These are phyloP conservation scores for Lizonia empirigonia DNA, from an alignment of 2,329 filamentous ascomycete genomes.

Conservation along the genomic window DNA sequence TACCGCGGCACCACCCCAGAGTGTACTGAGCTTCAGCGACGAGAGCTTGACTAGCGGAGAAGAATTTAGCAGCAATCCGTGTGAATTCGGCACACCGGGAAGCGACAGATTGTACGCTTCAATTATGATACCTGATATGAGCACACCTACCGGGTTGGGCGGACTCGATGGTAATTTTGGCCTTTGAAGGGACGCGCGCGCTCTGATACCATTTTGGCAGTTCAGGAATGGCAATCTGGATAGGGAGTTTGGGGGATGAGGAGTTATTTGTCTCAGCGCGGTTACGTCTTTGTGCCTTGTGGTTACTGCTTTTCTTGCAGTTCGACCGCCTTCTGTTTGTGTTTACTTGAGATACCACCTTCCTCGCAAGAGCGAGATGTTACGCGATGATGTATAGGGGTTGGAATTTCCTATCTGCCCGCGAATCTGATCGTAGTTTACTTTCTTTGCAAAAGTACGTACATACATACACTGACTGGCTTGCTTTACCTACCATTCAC, in stretches of 20 bases:
- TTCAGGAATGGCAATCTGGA: neutral
- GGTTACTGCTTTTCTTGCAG: neutral
- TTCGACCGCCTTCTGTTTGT: neutral
- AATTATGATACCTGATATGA: constrained; percentile 47
- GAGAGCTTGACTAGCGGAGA: constrained; percentile 63
- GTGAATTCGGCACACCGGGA: constrained; percentile 38
- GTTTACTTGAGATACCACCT: constrained; percentile 31
- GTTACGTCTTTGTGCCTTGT: neutral
- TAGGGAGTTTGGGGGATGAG: neutral
- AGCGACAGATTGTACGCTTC: constrained; percentile 43
- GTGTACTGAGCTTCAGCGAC: constrained; percentile 64
- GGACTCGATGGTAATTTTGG: constrained; percentile 51
- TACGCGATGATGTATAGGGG: constrained; percentile 1
- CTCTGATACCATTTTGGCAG: neutral
- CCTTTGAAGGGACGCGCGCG: constrained; percentile 28
- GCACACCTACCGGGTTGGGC: constrained; percentile 35
- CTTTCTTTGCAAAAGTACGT: neutral
- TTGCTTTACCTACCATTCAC: no score
- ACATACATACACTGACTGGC: neutral
- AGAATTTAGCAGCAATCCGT: constrained; percentile 42
- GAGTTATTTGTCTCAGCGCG: neutral
- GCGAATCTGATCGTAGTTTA: neutral
- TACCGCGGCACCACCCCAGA: constrained; percentile 52
- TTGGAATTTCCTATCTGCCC: neutral
- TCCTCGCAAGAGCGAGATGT: constrained; percentile 25